These are phyloP conservation scores for Erodium texanum DNA, from an alignment of 441 rosid genomes.

Conservation along the genomic window DNA sequence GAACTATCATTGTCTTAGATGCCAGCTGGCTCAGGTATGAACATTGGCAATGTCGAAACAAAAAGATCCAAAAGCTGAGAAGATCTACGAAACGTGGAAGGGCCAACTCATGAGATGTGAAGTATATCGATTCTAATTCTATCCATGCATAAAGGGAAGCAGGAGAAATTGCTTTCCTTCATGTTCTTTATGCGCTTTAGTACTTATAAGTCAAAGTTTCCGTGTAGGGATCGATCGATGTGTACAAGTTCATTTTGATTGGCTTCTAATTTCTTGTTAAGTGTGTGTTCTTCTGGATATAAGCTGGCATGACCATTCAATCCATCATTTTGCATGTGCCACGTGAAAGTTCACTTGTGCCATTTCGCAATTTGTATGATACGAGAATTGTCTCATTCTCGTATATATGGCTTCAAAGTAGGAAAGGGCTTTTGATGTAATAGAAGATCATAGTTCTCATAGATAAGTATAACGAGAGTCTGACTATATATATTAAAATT, in stretches of 20 bases:
- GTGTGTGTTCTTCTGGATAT: not conserved
- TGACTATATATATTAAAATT: too few species aligned
- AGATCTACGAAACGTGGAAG: not conserved
- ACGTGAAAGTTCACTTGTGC: conserved; percentile 1
- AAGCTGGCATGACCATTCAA: conserved; percentile 11
- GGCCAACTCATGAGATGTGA: conserved; percentile 11
- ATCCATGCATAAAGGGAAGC: too few species aligned
- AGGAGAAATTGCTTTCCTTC: too few species aligned
- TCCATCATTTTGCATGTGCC: conserved; percentile 7
- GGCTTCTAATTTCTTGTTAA: not conserved
- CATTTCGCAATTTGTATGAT: not conserved
- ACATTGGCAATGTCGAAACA: conserved; percentile 10
- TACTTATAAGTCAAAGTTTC: conserved; percentile 8
- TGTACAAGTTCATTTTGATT: conserved; percentile 9
- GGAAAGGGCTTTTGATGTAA: not conserved
- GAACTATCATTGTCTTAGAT: conserved; percentile 9
- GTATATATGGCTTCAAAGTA: too few species aligned
- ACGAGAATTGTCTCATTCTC: too few species aligned
- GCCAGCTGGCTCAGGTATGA: not conserved
- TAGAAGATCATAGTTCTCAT: too few species aligned
- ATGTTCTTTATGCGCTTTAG: too few species aligned
- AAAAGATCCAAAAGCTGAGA: conserved; percentile 10
- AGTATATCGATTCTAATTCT: too few species aligned
- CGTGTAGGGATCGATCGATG: too few species aligned
- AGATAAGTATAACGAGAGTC: too few species aligned